A percentile compares a stretch with the other conserved stretches of the same genome.
Evolutionary conservation across 2,329 filamentous ascomycete species (phyloP).

Genomic region (Cercospora sp.): DNA sequence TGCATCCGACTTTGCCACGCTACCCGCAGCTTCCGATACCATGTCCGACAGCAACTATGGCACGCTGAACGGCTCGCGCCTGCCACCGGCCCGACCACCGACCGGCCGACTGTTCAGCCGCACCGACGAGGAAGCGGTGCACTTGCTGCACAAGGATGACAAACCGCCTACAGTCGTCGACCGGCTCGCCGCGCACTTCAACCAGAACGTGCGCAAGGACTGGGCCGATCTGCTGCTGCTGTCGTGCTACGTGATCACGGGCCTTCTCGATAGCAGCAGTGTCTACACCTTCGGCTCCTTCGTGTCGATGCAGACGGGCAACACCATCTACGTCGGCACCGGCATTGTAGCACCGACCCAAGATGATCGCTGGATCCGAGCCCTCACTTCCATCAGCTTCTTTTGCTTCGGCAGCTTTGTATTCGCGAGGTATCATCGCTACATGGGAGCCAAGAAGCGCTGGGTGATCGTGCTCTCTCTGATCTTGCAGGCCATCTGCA

Average conservation of each 20-base stretch:
- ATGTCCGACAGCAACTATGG: slow-evolving; percentile 24
- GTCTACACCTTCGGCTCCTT: slow-evolving; percentile 78
- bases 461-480: slow-evolving; percentile 61
- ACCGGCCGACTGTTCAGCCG: slow-evolving; percentile 20
- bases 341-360: slow-evolving; percentile 59
- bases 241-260: slow-evolving; percentile 74
- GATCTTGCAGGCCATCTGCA: slow-evolving; percentile 45
- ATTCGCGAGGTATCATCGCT: slow-evolving; percentile 69
- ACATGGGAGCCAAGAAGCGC: slow-evolving; percentile 61
- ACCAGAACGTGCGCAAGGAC: slow-evolving; percentile 58
- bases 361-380: slow-evolving; percentile 67
- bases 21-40: slow-evolving; percentile 19
- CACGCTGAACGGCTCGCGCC: slow-evolving; percentile 14
- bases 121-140: slow-evolving; percentile 25
- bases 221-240: slow-evolving; percentile 70
- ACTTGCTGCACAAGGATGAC: slow-evolving; percentile 19
- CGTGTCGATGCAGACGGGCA: slow-evolving; percentile 80
- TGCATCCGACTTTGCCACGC: slow-evolving; percentile 11
- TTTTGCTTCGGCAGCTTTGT: slow-evolving; percentile 73
- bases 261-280: slow-evolving; percentile 73
- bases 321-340: slow-evolving; percentile 77
- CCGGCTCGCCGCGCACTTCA: slow-evolving; percentile 39
- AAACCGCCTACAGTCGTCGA: background rate
- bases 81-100: background rate
- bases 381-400: slow-evolving; percentile 65